Conservation (phyloP, 805 yeast species). For the Barnettozyma salicaria region DNA sequence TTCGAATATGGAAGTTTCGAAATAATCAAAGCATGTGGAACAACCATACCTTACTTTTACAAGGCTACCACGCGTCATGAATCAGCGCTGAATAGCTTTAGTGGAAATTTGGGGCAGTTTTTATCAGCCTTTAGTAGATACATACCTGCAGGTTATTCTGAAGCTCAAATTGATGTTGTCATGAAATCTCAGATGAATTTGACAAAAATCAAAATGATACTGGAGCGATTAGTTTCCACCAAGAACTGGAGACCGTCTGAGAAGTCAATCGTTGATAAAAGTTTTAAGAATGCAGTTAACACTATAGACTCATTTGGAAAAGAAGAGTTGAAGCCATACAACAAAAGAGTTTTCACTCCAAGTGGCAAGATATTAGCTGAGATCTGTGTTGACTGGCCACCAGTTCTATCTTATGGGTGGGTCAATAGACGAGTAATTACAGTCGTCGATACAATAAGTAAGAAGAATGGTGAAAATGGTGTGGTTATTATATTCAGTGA, state of each 20-base stretch:
- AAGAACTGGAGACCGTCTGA: slow-evolving; percentile 37
- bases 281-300: slow-evolving; percentile 48
- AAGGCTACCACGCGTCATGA: slow-evolving; percentile 92
- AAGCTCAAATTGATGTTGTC: slow-evolving; percentile 51
- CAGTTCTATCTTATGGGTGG: slow-evolving; percentile 85
- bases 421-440: slow-evolving; percentile 78
- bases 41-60: slow-evolving; percentile 82
- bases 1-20: slow-evolving; percentile 67
- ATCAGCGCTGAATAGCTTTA: slow-evolving; percentile 75
- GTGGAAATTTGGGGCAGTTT: slow-evolving; percentile 38
- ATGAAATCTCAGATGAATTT: slow-evolving; percentile 68
- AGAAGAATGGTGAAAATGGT: slow-evolving; percentile 34
- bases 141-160: slow-evolving; percentile 34
- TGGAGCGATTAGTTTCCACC: slow-evolving; percentile 52
- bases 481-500: slow-evolving; percentile 79
- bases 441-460: slow-evolving; percentile 46
- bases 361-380: slow-evolving; percentile 86
- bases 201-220: slow-evolving; percentile 60
- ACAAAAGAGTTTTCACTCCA: slow-evolving; percentile 76
- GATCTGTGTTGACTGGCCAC: slow-evolving; percentile 82
- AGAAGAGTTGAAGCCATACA: slow-evolving; percentile 43
- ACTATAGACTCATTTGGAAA: slow-evolving; percentile 81
- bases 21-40: slow-evolving; percentile 71
- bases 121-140: slow-evolving; percentile 30
- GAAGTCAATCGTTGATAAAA: slow-evolving; percentile 28